Conservation (phyloP, 2,329 filamentous ascomycete species). For the Pestalotiopsis sp. region DNA sequence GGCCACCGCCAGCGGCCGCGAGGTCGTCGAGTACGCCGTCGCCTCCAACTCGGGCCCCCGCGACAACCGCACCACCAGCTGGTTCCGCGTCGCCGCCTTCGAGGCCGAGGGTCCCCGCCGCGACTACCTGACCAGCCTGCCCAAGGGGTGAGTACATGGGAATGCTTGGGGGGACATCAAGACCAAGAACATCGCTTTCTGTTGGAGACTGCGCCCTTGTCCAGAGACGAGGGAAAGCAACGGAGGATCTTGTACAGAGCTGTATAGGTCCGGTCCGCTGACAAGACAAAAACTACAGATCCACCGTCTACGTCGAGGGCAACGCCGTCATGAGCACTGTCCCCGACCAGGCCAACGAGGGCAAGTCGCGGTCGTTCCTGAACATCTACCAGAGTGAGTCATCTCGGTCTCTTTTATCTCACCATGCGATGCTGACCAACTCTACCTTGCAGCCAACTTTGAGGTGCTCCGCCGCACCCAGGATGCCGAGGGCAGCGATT, state of each 20-base stretch:
- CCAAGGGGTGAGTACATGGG: conserved; percentile 82
- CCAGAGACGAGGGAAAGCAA: background rate
- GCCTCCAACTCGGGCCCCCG: conserved; percentile 67
- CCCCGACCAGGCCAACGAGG: conserved; percentile 68
- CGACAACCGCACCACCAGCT: conserved; percentile 78
- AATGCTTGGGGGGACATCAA: too few relatives aligned
- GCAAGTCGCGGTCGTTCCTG: conserved; percentile 64
- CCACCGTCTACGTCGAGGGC: conserved; percentile 81
- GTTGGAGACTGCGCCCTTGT: background rate
- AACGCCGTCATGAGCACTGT: conserved; percentile 71
- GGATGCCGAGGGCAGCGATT: conserved; percentile 6
- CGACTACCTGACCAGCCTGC: conserved; percentile 72
- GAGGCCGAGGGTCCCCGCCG: conserved; percentile 64
- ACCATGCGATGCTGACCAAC: background rate
- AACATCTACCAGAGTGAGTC: conserved; percentile 80
- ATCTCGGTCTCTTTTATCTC: too few relatives aligned
- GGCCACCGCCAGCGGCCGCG: conserved; percentile 68
- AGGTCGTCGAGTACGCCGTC: conserved; percentile 77
- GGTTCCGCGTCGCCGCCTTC: conserved; percentile 82
- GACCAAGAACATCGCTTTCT: too few relatives aligned
- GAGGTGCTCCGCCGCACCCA: conserved; percentile 9
- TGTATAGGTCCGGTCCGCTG: conserved; percentile 15
- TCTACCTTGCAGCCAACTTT: background rate
- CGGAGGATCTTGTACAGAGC: background rate
- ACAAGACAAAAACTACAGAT: conserved; percentile 47